Conservation (phyloP, 345 rosid species). For the Populus nigra region DNA sequence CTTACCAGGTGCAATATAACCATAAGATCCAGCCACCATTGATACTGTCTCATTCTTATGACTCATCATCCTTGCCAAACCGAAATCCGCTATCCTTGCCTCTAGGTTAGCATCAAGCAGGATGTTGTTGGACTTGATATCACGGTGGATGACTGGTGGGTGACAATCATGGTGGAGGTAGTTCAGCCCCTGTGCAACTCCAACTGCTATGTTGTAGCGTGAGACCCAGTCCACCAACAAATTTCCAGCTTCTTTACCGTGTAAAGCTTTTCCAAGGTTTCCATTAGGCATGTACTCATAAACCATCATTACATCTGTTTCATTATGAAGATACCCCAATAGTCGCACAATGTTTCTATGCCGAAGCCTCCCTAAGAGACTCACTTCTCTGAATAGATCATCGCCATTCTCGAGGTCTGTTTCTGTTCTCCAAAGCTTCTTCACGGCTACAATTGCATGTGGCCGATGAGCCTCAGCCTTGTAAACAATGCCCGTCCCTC, state of each 20-base stretch:
- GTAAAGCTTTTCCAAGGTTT: constrained; percentile 78
- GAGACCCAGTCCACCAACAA: constrained; percentile 85
- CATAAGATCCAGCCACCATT: constrained; percentile 95
- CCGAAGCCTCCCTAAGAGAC: constrained; percentile 74
- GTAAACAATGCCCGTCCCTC: constrained; percentile 86
- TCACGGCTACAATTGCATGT: constrained; percentile 64
- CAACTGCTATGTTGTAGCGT: constrained; percentile 74
- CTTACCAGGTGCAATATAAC: constrained; percentile 90
- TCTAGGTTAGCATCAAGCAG: constrained; percentile 81
- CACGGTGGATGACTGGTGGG: constrained; percentile 81
- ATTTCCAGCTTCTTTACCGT: constrained; percentile 64
- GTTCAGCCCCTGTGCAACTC: constrained; percentile 88
- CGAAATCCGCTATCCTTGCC: constrained; percentile 89
- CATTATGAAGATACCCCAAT: constrained; percentile 72
- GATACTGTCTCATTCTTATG: constrained; percentile 85
- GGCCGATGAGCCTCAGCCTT: constrained; percentile 64
- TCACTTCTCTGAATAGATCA: constrained; percentile 79
- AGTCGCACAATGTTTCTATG: constrained; percentile 89
- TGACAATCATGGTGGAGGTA: constrained; percentile 95
- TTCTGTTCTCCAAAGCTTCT: constrained; percentile 79
- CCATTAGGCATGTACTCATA: constrained; percentile 90
- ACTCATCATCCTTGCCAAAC: constrained; percentile 86
- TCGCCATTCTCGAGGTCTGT: constrained; percentile 55
- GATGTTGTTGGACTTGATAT: constrained; percentile 84
- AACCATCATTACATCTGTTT: constrained; percentile 64